phyloP scores from a whole-genome alignment of 1,284 basidiomycete genomes.

The Ustilago shanxiensis region DNA sequence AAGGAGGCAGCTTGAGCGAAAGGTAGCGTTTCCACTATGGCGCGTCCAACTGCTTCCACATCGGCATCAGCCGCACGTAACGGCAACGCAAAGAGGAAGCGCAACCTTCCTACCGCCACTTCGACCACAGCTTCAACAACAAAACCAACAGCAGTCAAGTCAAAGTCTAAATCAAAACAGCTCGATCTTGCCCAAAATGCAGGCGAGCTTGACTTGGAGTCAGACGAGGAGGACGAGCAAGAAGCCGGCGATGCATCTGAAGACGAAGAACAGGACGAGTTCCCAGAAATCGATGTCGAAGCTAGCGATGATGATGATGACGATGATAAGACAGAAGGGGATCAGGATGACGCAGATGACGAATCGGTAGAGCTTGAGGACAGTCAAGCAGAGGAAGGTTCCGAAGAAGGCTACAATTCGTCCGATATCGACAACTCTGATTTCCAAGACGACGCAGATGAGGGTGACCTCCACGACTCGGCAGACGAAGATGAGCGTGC shows the following conservation, averaged over 20 bases:
- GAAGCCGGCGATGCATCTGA: slow-evolving; percentile 29
- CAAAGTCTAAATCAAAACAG: slow-evolving; percentile 33
- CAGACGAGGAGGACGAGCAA: slow-evolving; percentile 53
- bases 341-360: slow-evolving; percentile 54
- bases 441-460: slow-evolving; percentile 24
- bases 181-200: slow-evolving; percentile 33
- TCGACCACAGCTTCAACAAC: slow-evolving; percentile 13
- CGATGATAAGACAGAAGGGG: slow-evolving; percentile 39
- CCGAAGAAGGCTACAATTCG: slow-evolving; percentile 46
- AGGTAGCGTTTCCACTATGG: slow-evolving; percentile 26
- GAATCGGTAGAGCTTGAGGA: slow-evolving; percentile 37
- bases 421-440: slow-evolving; percentile 43
- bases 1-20: not conserved
- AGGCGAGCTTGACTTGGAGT: slow-evolving; percentile 40
- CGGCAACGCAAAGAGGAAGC: slow-evolving; percentile 48
- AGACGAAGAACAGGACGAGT: slow-evolving; percentile 69
- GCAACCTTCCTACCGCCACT: slow-evolving; percentile 20
- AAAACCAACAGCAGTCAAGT: slow-evolving; percentile 12
- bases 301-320: slow-evolving; percentile 63
- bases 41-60: slow-evolving; percentile 29
- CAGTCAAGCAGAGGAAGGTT: slow-evolving; percentile 37
- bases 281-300: slow-evolving; percentile 73
- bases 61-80: slow-evolving; percentile 37
- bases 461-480: slow-evolving; percentile 51
- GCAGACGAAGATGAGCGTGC: slow-evolving; percentile 58